Evolutionary conservation across 495 filamentous ascomycete species (phyloP).

Genomic region (Penicillium roqueforti): DNA sequence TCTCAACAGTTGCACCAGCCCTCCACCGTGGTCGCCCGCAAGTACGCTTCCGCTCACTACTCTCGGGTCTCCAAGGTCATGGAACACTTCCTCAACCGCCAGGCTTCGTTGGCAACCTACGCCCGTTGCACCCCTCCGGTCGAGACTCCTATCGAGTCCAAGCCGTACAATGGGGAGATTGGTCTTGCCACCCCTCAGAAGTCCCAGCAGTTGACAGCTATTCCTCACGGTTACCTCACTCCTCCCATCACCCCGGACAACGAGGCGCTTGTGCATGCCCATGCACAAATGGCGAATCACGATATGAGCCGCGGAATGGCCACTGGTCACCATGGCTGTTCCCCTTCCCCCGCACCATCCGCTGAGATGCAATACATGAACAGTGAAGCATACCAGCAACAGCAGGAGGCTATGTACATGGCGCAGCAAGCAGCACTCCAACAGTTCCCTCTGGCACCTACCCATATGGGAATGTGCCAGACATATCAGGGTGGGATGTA

Average conservation of each 20-base stretch:
- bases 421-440: constrained; percentile 24
- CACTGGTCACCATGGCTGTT: constrained; percentile 28
- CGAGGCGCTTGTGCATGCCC: constrained; percentile 47
- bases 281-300: constrained; percentile 26
- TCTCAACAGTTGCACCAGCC: constrained; percentile 86
- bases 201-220: constrained; percentile 55
- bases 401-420: constrained; percentile 32
- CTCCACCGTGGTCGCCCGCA: constrained; percentile 78
- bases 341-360: constrained; percentile 38
- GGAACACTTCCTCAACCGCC: constrained; percentile 79
- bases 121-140: constrained; percentile 67
- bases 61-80: constrained; percentile 78
- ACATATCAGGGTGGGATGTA: constrained; percentile 33
- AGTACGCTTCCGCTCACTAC: constrained; percentile 78
- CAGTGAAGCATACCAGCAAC: constrained; percentile 37
- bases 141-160: constrained; percentile 55
- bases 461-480: constrained; percentile 38
- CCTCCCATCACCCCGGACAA: constrained; percentile 95
- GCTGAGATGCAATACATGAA: constrained; percentile 40
- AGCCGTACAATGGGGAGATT: constrained; percentile 47
- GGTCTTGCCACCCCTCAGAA: constrained; percentile 83
- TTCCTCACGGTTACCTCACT: constrained; percentile 81
- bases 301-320: constrained; percentile 25
- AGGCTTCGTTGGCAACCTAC: constrained; percentile 69
- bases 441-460: constrained; percentile 29